Percentiles rank a stretch among this genome's conserved stretches.
Conservation (phyloP, 352 stramenopile species). For the Globisporangium canariense region DNA sequence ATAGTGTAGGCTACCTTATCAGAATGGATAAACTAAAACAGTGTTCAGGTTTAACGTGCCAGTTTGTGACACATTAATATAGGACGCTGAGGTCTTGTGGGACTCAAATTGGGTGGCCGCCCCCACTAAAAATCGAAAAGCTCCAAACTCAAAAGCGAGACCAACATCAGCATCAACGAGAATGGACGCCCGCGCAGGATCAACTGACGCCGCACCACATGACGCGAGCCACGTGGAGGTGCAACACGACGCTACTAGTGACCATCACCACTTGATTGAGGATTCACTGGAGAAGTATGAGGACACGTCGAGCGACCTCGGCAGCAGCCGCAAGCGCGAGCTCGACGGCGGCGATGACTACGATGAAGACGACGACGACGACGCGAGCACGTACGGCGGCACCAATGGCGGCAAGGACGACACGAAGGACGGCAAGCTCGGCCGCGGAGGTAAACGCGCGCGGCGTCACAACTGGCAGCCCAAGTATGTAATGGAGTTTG, state of each 20-base stretch:
- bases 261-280: constrained; percentile 31
- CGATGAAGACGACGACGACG: constrained; percentile 39
- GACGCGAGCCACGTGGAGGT: constrained; percentile 1
- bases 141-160: background rate
- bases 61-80: background rate
- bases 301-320: constrained; percentile 25
- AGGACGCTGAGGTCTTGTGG: background rate
- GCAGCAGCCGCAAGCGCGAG: constrained; percentile 32
- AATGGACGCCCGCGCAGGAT: constrained; percentile 9
- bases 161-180: background rate
- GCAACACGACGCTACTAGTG: constrained; percentile 10
- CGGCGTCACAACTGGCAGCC: constrained; percentile 75
- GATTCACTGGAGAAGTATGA: constrained; percentile 41
- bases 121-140: constrained; percentile 10
- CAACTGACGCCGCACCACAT: background rate
- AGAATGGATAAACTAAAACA: background rate
- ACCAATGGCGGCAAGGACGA: constrained; percentile 14
- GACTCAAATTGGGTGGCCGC: constrained; percentile 8
- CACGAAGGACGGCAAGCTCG: constrained; percentile 32
- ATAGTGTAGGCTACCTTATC: background rate
- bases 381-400: constrained; percentile 20
- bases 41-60: too few relatives aligned
- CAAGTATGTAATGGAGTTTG: constrained; percentile 85
- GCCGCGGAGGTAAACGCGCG: constrained; percentile 32
- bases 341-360: constrained; percentile 33